A percentile compares a stretch with the other conserved stretches of the same genome.
Conservation (phyloP, 768 basidiomycete species). For the Tephrocybe rancida region DNA sequence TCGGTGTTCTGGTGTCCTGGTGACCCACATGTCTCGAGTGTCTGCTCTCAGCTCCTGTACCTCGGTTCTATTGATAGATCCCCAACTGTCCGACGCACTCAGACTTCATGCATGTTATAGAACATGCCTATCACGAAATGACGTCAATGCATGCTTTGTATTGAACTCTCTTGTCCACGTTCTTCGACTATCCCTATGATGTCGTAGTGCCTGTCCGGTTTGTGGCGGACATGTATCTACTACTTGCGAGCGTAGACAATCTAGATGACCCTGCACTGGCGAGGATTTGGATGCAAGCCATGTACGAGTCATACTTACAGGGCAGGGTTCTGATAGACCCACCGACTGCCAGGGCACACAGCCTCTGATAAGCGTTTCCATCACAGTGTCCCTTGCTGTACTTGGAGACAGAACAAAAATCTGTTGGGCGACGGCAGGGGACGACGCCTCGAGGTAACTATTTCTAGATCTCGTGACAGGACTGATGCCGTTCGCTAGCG, state of each 20-base stretch:
- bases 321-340: not conserved
- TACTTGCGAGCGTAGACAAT: not conserved
- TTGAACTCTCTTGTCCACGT: not conserved
- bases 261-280: not conserved
- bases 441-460: conserved; percentile 11
- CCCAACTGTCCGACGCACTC: not conserved
- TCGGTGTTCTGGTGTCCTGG: no score
- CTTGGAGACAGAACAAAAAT: not conserved
- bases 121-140: not conserved
- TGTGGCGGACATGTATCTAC: not conserved
- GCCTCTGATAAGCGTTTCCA: conserved; percentile 11
- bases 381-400: not conserved
- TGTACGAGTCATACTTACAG: no score
- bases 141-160: not conserved
- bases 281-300: not conserved
- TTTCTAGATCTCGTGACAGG: conserved; percentile 11
- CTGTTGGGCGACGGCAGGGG: not conserved
- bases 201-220: not conserved
- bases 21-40: no score
- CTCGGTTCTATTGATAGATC: not conserved
- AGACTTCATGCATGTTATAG: not conserved
- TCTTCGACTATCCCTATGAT: not conserved
- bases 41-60: not conserved
- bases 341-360: conserved; percentile 1
- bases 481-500: conserved; percentile 3